A percentile compares a stretch with the other conserved stretches of the same genome.
These are phyloP conservation scores for Phytophthora citricola DNA, from an alignment of 352 stramenopile species.

Conservation along the genomic window DNA sequence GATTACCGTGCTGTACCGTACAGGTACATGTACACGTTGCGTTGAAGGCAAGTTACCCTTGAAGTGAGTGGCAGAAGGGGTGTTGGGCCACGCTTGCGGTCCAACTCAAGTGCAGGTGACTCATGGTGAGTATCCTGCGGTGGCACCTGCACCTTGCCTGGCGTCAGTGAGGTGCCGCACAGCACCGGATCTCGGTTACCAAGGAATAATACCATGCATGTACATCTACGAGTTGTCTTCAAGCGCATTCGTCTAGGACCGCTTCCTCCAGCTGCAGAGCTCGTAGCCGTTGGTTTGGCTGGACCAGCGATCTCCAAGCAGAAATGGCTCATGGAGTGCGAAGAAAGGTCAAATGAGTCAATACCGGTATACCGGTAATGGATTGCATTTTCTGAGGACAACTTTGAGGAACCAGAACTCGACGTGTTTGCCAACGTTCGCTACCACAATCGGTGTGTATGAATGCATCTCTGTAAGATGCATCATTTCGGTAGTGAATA, in stretches of 20 bases:
- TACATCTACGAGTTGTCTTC: too few species aligned
- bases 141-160: constrained; percentile 21
- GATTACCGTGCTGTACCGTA: too few species aligned
- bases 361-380: neutral
- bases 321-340: constrained; percentile 2
- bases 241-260: too few species aligned
- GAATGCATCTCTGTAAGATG: neutral
- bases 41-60: constrained; percentile 11
- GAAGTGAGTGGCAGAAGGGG: constrained; percentile 22
- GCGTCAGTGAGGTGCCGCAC: constrained; percentile 1
- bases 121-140: neutral
- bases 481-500: neutral
- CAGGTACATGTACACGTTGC: neutral
- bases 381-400: neutral
- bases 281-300: constrained; percentile 15
- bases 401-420: neutral
- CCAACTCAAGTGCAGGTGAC: constrained; percentile 2
- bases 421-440: neutral
- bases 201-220: too few species aligned
- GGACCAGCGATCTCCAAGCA: constrained; percentile 13
- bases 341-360: constrained; percentile 18
- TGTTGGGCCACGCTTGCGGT: constrained; percentile 7
- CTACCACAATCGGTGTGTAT: neutral
- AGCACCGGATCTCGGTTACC: neutral
- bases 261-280: too few species aligned